These are phyloP conservation scores for Chrysosporium keratinophilum DNA, from an alignment of 2,329 filamentous ascomycete species.

Conservation along the genomic window DNA sequence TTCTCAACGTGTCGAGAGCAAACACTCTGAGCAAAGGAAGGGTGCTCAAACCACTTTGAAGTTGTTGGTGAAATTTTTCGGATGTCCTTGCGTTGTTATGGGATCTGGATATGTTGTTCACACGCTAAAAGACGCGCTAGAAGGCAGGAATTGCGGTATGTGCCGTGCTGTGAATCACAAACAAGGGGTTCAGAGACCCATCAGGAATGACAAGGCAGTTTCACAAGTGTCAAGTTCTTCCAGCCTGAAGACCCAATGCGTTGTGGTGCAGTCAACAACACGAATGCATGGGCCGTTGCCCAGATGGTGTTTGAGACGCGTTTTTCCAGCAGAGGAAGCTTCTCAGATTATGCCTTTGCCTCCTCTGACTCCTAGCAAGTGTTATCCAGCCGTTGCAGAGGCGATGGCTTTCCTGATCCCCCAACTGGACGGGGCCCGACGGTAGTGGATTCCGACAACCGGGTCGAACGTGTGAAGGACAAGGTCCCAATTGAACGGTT, in stretches of 20 bases:
- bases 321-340: not conserved
- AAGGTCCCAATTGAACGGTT: not conserved
- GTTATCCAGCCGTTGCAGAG: not conserved
- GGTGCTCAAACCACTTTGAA: not conserved
- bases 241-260: not conserved
- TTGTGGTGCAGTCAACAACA: conserved; percentile 4
- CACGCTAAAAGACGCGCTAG: not conserved
- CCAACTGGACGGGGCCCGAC: not conserved
- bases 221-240: conserved; percentile 1
- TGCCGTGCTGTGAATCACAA: not conserved
- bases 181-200: conserved; percentile 5
- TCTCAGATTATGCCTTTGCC: not conserved
- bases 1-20: not conserved
- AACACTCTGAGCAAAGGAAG: not conserved
- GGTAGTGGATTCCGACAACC: conserved; percentile 8
- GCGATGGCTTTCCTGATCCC: not conserved
- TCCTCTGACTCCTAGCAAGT: not conserved
- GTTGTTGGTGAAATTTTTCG: not conserved
- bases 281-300: not conserved
- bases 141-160: not conserved
- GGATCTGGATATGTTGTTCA: not conserved
- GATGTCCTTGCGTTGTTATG: not conserved
- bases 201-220: not conserved
- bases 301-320: not conserved
- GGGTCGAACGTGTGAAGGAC: conserved; percentile 8